Conservation (phyloP, 1,139 yeast species). For the Chernovozyma sophiae-reginae region DNA sequence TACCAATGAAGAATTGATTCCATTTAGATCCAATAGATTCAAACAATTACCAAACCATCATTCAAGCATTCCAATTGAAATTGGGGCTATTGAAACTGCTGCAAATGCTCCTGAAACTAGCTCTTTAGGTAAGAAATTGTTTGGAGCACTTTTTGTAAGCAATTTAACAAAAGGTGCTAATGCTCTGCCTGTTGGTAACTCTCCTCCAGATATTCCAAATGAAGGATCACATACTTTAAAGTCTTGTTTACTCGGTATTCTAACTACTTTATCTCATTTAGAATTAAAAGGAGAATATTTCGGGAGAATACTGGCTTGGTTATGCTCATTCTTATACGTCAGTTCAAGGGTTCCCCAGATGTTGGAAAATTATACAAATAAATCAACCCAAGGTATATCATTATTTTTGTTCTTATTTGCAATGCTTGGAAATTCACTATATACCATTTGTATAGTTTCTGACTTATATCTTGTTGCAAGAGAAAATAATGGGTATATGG, state of each 20-base stretch:
- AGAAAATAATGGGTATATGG: constrained; percentile 8
- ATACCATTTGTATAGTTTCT: constrained; percentile 28
- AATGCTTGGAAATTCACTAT: constrained; percentile 33
- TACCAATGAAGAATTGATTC: constrained; percentile 1
- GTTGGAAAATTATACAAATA: constrained; percentile 26
- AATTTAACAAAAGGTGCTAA: constrained; percentile 7
- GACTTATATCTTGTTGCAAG: constrained; percentile 22
- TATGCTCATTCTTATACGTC: constrained; percentile 67
- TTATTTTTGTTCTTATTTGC: constrained; percentile 34
- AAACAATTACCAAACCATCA: constrained; percentile 1
- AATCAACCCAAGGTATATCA: constrained; percentile 36
- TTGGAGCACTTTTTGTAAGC: constrained; percentile 4
- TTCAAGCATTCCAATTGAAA: neutral
- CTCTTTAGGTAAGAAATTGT: constrained; percentile 3
- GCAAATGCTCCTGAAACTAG: neutral
- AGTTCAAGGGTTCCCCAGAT: constrained; percentile 80
- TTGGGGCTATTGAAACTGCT: neutral
- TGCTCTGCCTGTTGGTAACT: constrained; percentile 10
- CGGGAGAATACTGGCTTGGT: constrained; percentile 69
- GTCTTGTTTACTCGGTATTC: neutral
- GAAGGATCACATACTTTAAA: neutral
- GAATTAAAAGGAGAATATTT: constrained; percentile 9
- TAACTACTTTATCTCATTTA: neutral
- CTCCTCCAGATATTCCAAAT: neutral
- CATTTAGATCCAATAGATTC: constrained; percentile 2